Evolutionary conservation across 306 rosid species (phyloP).

Genomic region (Pyrus communis): DNA sequence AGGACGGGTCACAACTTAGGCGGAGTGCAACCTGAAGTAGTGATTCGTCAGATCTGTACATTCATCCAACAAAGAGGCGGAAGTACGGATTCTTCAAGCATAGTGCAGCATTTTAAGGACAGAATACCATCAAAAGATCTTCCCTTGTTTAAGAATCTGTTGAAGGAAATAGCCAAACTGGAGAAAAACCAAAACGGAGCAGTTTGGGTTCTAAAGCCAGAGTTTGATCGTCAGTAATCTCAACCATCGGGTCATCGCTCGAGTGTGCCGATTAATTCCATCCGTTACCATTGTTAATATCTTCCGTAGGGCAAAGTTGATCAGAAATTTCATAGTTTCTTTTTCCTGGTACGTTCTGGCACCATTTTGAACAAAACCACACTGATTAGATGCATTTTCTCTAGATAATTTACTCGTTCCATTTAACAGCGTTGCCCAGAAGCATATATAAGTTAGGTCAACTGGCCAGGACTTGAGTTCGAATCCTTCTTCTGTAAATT

Average conservation of each 20-base stretch:
- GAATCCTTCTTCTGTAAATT: too few species aligned
- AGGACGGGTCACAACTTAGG: constrained; percentile 38
- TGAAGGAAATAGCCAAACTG: constrained; percentile 79
- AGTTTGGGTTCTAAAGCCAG: constrained; percentile 72
- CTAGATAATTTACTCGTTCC: background rate
- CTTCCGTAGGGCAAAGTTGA: background rate
- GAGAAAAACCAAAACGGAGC: constrained; percentile 62
- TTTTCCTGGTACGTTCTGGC: background rate
- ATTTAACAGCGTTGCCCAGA: background rate
- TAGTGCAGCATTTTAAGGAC: constrained; percentile 79
- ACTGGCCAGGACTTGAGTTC: background rate
- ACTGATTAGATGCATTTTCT: background rate
- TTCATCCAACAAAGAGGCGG: constrained; percentile 80
- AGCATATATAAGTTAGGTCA: background rate
- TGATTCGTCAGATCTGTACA: constrained; percentile 76
- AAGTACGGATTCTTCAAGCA: constrained; percentile 48
- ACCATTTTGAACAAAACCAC: constrained; percentile 3
- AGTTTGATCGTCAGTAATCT: constrained; percentile 36
- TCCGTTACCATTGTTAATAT: background rate
- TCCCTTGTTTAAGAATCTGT: constrained; percentile 84
- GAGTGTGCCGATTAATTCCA: background rate
- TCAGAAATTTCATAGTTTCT: background rate
- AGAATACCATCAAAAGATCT: constrained; percentile 69
- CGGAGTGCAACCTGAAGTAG: constrained; percentile 68
- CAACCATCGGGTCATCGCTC: background rate